Evolutionary conservation across 2,329 filamentous ascomycete genomes (phyloP).

Genomic region (Gyromitra esculenta): DNA sequence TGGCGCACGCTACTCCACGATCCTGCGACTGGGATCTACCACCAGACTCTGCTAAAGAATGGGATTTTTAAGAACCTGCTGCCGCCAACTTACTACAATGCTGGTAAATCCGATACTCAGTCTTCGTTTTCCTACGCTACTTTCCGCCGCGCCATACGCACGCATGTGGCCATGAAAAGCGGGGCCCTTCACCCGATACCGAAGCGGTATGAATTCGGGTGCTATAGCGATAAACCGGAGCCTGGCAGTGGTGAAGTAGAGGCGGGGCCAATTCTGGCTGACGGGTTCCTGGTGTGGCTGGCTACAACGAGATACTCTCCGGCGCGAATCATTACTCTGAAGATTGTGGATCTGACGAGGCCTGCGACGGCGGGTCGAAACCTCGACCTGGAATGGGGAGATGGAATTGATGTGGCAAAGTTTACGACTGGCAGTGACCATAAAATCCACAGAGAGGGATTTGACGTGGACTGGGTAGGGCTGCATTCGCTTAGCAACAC

Average conservation of each 20-base stretch:
- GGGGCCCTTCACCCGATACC: conserved; percentile 29
- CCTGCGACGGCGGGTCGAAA: conserved; percentile 1
- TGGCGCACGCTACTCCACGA: conserved; percentile 39
- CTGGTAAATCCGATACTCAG: conserved; percentile 3
- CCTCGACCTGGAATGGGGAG: not conserved
- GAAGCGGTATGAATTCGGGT: conserved; percentile 18
- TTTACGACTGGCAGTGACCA: conserved; percentile 30
- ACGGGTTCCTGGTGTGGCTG: conserved; percentile 46
- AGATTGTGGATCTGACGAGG: conserved; percentile 36
- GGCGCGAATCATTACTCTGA: conserved; percentile 16
- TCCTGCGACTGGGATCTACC: conserved; percentile 36
- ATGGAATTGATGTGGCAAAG: conserved; percentile 22
- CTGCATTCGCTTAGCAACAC: conserved; percentile 29
- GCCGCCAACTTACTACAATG: conserved; percentile 32
- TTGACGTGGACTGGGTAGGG: conserved; percentile 25
- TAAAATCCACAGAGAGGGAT: conserved; percentile 31
- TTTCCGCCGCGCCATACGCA: conserved; percentile 40
- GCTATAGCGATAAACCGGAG: not conserved
- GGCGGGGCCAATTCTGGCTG: conserved; percentile 40
- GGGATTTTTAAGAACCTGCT: conserved; percentile 24
- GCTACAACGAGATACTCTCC: conserved; percentile 11
- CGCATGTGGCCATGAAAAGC: conserved; percentile 36
- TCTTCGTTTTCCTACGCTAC: conserved; percentile 42
- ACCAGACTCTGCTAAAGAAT: conserved; percentile 33
- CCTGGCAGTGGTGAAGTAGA: conserved; percentile 5